A percentile compares a stretch with the other conserved stretches of the same genome.
Conservation (phyloP, 2,329 filamentous ascomycete species). For the Pestalotiopsis sp. region DNA sequence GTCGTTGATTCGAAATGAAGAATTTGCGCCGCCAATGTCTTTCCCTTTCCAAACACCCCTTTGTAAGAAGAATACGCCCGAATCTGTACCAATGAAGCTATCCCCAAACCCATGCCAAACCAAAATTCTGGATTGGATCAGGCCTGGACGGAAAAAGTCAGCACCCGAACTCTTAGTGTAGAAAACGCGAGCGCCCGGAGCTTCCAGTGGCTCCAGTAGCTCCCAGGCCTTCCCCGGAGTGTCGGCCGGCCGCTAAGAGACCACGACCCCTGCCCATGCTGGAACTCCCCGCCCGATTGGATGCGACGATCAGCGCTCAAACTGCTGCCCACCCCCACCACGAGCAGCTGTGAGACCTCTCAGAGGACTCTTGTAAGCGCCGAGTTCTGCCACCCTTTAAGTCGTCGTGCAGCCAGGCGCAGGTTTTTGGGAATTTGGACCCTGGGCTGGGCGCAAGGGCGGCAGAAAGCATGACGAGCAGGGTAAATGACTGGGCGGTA, state of each 20-base stretch:
- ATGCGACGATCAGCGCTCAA: slow-evolving; percentile 6
- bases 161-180: neutral
- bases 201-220: neutral
- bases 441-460: neutral
- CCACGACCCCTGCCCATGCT: neutral
- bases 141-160: slow-evolving; percentile 3
- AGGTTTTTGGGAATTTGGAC: neutral
- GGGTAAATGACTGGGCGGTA: neutral
- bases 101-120: neutral
- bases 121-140: slow-evolving; percentile 1
- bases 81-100: neutral
- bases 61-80: neutral
- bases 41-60: neutral
- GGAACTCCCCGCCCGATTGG: slow-evolving; percentile 17
- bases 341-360: slow-evolving; percentile 21
- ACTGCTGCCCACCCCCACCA: slow-evolving; percentile 26
- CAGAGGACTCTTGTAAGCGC: slow-evolving; percentile 33
- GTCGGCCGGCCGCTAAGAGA: neutral
- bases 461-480: neutral
- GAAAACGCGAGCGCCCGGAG: neutral
- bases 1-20: neutral
- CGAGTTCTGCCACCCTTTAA: slow-evolving; percentile 14
- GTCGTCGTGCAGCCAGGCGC: slow-evolving; percentile 1
- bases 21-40: neutral
- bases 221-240: neutral